Evolutionary conservation across 164 flowering plant species (phyloP).

Genomic region (Aristolochia fimbriata): DNA sequence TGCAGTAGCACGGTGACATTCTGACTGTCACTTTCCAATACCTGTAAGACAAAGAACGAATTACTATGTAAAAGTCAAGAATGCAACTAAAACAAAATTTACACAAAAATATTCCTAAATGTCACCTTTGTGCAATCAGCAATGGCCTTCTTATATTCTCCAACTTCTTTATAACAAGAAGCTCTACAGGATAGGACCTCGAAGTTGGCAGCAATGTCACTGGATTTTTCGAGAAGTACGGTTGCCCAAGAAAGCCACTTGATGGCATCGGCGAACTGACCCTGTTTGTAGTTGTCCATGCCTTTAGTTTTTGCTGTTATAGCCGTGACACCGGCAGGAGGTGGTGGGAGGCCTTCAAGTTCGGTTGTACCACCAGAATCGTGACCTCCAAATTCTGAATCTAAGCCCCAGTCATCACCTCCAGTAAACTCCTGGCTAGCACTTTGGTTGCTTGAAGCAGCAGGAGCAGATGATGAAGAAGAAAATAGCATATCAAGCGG

Average conservation of each 20-base stretch:
- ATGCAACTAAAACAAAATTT: not conserved
- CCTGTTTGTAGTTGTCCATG: slow-evolving; percentile 78
- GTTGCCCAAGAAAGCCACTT: slow-evolving; percentile 98
- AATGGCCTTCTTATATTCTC: slow-evolving; percentile 95
- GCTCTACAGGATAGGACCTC: slow-evolving; percentile 79
- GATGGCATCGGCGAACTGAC: slow-evolving; percentile 96
- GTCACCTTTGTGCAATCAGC: slow-evolving; percentile 92
- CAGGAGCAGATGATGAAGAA: slow-evolving; percentile 35
- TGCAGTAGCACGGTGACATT: slow-evolving; percentile 77
- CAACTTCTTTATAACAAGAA: slow-evolving; percentile 97
- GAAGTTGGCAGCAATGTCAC: slow-evolving; percentile 32
- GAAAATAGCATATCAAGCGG: slow-evolving; percentile 58
- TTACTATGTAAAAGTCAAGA: not conserved
- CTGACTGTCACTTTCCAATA: slow-evolving; percentile 48
- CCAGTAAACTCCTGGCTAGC: not conserved
- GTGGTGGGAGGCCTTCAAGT: slow-evolving; percentile 92
- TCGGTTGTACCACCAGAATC: slow-evolving; percentile 61
- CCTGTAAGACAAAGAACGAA: slow-evolving; percentile 30
- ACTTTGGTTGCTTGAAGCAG: slow-evolving; percentile 11
- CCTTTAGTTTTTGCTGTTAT: slow-evolving; percentile 76
- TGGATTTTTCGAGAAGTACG: slow-evolving; percentile 61
- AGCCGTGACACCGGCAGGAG: slow-evolving; percentile 76
- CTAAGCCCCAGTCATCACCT: slow-evolving; percentile 72
- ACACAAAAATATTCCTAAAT: not conserved
- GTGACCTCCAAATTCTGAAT: slow-evolving; percentile 35